A percentile compares a stretch with the other conserved stretches of the same genome.
phyloP scores from a whole-genome alignment of 2,329 filamentous ascomycete species.

The Microcyclospora tardicrescens region DNA sequence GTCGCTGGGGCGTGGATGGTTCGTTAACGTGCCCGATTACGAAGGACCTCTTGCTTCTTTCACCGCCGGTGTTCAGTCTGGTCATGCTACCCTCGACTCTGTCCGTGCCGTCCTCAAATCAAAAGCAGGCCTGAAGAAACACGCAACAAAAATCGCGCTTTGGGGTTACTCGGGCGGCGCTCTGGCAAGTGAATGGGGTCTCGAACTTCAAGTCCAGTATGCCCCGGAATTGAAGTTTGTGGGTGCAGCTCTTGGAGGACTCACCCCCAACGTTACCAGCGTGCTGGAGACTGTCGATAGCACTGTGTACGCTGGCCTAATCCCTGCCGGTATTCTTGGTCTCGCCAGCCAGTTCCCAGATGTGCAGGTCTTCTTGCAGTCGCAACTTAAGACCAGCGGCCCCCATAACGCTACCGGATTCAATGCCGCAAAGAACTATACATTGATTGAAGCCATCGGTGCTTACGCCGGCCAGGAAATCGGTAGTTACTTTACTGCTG shows the following conservation, averaged over 20 bases:
- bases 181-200: conserved; percentile 40
- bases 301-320: conserved; percentile 15
- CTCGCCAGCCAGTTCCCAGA: conserved; percentile 25
- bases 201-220: conserved; percentile 39
- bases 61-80: conserved; percentile 28
- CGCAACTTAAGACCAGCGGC: conserved; percentile 17
- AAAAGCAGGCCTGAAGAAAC: too few species aligned
- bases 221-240: conserved; percentile 40
- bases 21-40: conserved; percentile 37
- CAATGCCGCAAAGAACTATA: conserved; percentile 14
- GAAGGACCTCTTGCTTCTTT: conserved; percentile 31
- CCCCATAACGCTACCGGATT: conserved; percentile 26
- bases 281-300: conserved; percentile 26
- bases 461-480: conserved; percentile 27
- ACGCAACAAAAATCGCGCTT: conserved; percentile 21
- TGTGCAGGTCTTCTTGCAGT: conserved; percentile 14
- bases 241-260: conserved; percentile 38
- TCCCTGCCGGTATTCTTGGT: conserved; percentile 24
- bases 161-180: conserved; percentile 48
- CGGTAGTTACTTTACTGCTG: conserved; percentile 28
- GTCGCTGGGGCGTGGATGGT: conserved; percentile 33
- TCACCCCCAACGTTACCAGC: conserved; percentile 29
- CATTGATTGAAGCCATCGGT: conserved; percentile 13
- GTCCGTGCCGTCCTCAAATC: conserved; percentile 28
- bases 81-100: conserved; percentile 33